Percentiles rank a stretch among this genome's conserved stretches.
Evolutionary conservation across 371 early-diverging fungal species (phyloP).

Genomic region (Dinochytrium kinnereticum): DNA sequence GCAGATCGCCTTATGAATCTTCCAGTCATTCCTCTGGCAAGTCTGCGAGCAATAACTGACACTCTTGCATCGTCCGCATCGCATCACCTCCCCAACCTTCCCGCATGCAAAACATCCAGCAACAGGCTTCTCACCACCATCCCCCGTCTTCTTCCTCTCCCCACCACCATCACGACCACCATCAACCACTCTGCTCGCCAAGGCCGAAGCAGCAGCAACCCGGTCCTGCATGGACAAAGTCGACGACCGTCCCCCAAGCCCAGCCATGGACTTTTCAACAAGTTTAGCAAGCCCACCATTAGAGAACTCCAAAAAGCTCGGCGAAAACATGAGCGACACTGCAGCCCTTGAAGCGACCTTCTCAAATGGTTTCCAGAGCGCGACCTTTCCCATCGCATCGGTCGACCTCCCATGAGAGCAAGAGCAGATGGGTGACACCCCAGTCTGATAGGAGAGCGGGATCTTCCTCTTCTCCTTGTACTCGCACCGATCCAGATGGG

Average conservation of each 20-base stretch:
- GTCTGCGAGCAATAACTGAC: not conserved
- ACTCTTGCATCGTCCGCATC: not conserved
- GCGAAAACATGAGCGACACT: not conserved
- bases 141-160: not conserved
- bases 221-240: too few relatives aligned
- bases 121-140: not conserved
- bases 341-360: not conserved
- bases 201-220: too few relatives aligned
- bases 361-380: not conserved
- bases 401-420: not conserved
- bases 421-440: not conserved
- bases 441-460: not conserved
- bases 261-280: too few relatives aligned
- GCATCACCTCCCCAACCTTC: not conserved
- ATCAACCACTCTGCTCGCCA: too few relatives aligned
- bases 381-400: not conserved
- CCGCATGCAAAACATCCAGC: not conserved
- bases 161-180: not conserved
- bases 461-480: not conserved
- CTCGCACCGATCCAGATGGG: not conserved
- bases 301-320: not conserved
- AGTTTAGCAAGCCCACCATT: too few relatives aligned
- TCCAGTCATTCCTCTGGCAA: not conserved
- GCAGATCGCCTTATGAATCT: not conserved
- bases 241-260: too few relatives aligned